These are phyloP conservation scores for Lathyrus aphaca DNA, from an alignment of 306 rosid species.

Conservation along the genomic window DNA sequence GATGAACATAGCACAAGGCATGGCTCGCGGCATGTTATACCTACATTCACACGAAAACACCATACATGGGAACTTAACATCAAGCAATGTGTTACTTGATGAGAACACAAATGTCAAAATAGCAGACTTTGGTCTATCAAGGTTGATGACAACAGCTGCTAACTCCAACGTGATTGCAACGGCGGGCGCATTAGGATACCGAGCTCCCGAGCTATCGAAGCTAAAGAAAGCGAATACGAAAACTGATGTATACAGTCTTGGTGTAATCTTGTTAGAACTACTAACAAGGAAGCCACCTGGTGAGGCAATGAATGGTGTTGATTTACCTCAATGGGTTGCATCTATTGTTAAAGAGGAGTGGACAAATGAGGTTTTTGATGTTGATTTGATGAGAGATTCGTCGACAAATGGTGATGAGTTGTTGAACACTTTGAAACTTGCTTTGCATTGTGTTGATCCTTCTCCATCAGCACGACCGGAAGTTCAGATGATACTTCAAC, in stretches of 20 bases:
- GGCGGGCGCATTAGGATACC: slow-evolving; percentile 82
- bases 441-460: slow-evolving; percentile 98
- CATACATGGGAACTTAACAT: slow-evolving; percentile 85
- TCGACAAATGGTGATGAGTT: slow-evolving; percentile 76
- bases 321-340: slow-evolving; percentile 98
- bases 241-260: slow-evolving; percentile 89
- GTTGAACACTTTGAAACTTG: slow-evolving; percentile 78
- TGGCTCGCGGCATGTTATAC: slow-evolving; percentile 68
- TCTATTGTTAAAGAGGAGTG: slow-evolving; percentile 97
- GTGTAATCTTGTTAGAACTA: slow-evolving; percentile 91
- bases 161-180: slow-evolving; percentile 85
- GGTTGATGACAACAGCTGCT: slow-evolving; percentile 86
- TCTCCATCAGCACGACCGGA: slow-evolving; percentile 91
- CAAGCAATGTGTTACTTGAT: slow-evolving; percentile 77
- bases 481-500: slow-evolving; percentile 70
- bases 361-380: slow-evolving; percentile 92
- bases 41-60: slow-evolving; percentile 75
- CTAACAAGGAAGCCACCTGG: slow-evolving; percentile 93
- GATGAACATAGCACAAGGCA: slow-evolving; percentile 77
- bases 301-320: slow-evolving; percentile 80
- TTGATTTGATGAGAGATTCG: slow-evolving; percentile 86
- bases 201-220: slow-evolving; percentile 88
- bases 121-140: slow-evolving; percentile 80
- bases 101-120: slow-evolving; percentile 59
- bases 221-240: slow-evolving; percentile 81